phyloP scores from a whole-genome alignment of 2,329 filamentous ascomycete species.

The Aspergillus puulaauensis region DNA sequence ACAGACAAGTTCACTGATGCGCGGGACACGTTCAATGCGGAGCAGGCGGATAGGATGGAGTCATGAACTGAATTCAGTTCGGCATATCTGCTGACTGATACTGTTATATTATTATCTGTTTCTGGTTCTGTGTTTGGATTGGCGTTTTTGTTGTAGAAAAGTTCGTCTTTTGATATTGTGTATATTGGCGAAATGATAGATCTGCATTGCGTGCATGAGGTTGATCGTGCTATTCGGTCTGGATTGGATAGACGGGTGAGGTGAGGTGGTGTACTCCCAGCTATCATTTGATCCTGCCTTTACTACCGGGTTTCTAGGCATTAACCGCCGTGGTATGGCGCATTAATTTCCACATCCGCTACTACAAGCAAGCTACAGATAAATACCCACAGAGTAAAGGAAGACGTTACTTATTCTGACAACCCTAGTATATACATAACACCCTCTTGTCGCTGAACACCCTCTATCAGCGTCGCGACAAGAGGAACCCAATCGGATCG shows the following conservation, averaged over 20 bases:
- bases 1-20: slow-evolving; percentile 80
- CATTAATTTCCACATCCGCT: not conserved
- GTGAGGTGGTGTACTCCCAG: too few species aligned
- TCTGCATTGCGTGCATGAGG: not conserved
- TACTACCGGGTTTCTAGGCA: not conserved
- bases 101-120: slow-evolving; percentile 5
- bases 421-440: slow-evolving; percentile 36
- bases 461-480: slow-evolving; percentile 24
- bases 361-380: not conserved
- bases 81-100: not conserved
- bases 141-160: slow-evolving; percentile 26
- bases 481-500: slow-evolving; percentile 10
- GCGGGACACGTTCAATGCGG: slow-evolving; percentile 59
- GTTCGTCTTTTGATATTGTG: not conserved
- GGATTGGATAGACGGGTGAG: not conserved
- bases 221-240: not conserved
- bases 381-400: slow-evolving; percentile 5
- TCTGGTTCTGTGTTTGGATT: slow-evolving; percentile 17
- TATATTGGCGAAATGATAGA: slow-evolving; percentile 7
- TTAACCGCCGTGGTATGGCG: too few species aligned
- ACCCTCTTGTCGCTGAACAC: slow-evolving; percentile 35
- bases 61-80: slow-evolving; percentile 26
- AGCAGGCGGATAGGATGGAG: slow-evolving; percentile 35
- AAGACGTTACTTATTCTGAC: slow-evolving; percentile 30
- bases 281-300: too few species aligned